Percentiles rank a stretch among this genome's conserved stretches.
Evolutionary conservation across 2,329 filamentous ascomycete genomes (phyloP).

Genomic region (Hypomyces rosellus): DNA sequence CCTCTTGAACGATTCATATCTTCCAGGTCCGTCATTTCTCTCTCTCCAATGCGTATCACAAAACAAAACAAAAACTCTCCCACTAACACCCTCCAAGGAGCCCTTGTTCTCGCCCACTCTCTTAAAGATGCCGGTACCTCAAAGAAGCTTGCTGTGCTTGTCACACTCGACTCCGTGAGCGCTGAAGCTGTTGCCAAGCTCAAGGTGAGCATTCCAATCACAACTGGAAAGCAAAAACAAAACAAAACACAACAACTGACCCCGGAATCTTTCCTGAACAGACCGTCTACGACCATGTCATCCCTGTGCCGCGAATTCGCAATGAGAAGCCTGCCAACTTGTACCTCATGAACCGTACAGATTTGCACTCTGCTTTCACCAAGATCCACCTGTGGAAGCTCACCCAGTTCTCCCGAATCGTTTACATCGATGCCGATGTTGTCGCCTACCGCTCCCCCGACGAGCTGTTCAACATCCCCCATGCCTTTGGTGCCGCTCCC

Average conservation of each 20-base stretch:
- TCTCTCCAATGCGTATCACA: background rate
- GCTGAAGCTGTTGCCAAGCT: slow-evolving; percentile 71
- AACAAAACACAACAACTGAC: background rate
- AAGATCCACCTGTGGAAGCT: slow-evolving; percentile 95
- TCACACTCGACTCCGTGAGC: slow-evolving; percentile 75
- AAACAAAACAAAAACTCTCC: background rate
- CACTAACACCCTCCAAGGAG: slow-evolving; percentile 50
- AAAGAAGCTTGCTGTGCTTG: slow-evolving; percentile 78
- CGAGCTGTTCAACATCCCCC: slow-evolving; percentile 70
- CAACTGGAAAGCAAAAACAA: background rate
- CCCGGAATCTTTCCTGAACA: slow-evolving; percentile 28
- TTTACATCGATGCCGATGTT: slow-evolving; percentile 92
- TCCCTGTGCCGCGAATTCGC: slow-evolving; percentile 73
- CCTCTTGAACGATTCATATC: slow-evolving; percentile 83
- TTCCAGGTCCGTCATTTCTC: slow-evolving; percentile 62
- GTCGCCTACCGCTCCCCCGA: slow-evolving; percentile 88
- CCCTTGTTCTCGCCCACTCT: slow-evolving; percentile 88
- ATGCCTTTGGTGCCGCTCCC: slow-evolving; percentile 66
- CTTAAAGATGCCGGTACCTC: slow-evolving; percentile 82
- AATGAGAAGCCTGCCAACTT: slow-evolving; percentile 77
- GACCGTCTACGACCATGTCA: slow-evolving; percentile 81
- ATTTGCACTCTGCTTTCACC: slow-evolving; percentile 88
- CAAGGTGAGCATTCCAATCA: slow-evolving; percentile 44
- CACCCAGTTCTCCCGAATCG: slow-evolving; percentile 81
- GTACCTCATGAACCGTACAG: slow-evolving; percentile 82